phyloP scores from a whole-genome alignment of 331 rosid genomes.

The Malus hybrid region DNA sequence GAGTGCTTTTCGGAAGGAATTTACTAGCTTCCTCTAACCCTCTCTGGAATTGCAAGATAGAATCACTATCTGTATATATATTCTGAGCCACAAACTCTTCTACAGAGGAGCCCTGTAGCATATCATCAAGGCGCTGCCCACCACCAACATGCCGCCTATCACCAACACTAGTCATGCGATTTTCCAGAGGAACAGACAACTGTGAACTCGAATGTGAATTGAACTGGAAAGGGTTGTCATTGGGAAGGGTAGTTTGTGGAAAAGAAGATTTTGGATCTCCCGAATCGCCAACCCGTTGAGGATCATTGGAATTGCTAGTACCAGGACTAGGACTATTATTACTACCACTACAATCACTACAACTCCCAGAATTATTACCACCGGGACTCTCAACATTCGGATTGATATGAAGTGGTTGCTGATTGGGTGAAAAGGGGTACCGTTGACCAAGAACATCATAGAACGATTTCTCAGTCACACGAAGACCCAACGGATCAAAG shows the following conservation, averaged over 20 bases:
- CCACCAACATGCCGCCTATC: neutral
- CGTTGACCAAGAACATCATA: constrained; percentile 46
- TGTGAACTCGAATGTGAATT: constrained; percentile 14
- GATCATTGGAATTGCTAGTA: constrained; percentile 3
- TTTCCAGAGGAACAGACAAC: constrained; percentile 6
- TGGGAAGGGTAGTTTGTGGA: constrained; percentile 24
- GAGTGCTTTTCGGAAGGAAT: constrained; percentile 61
- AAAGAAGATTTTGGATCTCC: constrained; percentile 32
- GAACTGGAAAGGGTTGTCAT: constrained; percentile 16
- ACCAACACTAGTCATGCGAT: constrained; percentile 15
- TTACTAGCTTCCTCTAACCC: constrained; percentile 94
- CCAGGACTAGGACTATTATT: constrained; percentile 12
- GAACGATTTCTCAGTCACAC: constrained; percentile 61
- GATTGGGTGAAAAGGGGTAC: constrained; percentile 36
- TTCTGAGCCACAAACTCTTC: constrained; percentile 54
- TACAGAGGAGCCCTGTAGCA: constrained; percentile 2
- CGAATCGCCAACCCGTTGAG: constrained; percentile 14
- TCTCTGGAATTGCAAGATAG: constrained; percentile 58
- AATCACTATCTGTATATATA: constrained; percentile 51
- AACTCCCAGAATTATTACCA: constrained; percentile 14
- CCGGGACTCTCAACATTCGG: constrained; percentile 22
- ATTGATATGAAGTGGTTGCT: constrained; percentile 27
- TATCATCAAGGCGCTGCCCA: neutral
- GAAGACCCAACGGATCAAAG: constrained; percentile 52
- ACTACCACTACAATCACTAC: constrained; percentile 22